phyloP scores from a whole-genome alignment of 352 stramenopile genomes.

The Phytophthora cryptogea region DNA sequence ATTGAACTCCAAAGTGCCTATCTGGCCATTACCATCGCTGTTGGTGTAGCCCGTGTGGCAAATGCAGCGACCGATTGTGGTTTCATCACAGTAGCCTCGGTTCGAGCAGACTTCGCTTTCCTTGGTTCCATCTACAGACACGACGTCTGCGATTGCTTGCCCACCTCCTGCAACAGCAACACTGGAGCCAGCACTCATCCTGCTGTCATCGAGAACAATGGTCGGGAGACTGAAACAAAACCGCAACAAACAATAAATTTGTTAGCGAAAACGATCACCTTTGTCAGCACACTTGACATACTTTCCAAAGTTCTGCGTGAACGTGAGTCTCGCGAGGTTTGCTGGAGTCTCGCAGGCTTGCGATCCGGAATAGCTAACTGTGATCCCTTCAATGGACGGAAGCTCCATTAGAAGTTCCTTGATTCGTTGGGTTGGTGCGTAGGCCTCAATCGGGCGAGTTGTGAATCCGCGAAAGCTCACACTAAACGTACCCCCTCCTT shows the following conservation, averaged over 20 bases:
- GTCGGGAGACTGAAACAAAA: conserved; percentile 56
- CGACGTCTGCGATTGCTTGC: conserved; percentile 10
- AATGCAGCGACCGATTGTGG: conserved; percentile 58
- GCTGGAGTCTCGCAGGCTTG: conserved; percentile 65
- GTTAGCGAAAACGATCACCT: neutral
- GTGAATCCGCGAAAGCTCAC: conserved; percentile 69
- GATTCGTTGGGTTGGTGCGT: conserved; percentile 33
- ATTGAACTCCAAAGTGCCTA: conserved; percentile 50
- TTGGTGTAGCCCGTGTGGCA: conserved; percentile 71
- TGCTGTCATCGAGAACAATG: conserved; percentile 42
- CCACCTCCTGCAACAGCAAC: conserved; percentile 36
- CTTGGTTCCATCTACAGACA: conserved; percentile 64
- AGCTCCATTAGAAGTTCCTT: conserved; percentile 49
- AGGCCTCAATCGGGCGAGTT: conserved; percentile 61
- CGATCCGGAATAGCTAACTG: conserved; percentile 54
- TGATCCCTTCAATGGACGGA: conserved; percentile 56
- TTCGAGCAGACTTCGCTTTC: conserved; percentile 72
- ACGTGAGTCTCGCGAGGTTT: conserved; percentile 72
- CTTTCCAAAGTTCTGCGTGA: conserved; percentile 84
- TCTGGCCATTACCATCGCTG: conserved; percentile 61
- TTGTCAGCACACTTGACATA: conserved; percentile 33
- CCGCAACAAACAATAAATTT: conserved; percentile 4
- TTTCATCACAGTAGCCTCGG: conserved; percentile 63
- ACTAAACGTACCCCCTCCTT: conserved; percentile 59
- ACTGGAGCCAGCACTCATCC: conserved; percentile 38